Base-by-base conservation (phyloP, 305 asterid species). In the Fraxinus platypoda region DNA sequence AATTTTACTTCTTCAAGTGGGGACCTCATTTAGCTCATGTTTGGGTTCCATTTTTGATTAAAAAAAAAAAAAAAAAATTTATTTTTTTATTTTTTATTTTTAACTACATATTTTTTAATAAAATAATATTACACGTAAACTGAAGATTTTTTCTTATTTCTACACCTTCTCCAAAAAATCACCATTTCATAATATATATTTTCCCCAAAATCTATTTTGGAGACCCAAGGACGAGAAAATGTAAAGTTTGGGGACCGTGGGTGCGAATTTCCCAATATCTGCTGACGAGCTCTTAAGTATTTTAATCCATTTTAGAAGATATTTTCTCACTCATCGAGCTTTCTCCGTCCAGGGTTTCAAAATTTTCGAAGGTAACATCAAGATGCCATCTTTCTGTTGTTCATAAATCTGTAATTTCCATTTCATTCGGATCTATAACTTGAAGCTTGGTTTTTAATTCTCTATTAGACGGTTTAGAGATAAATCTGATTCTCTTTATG, bases 341-440 rank as follows among this genome's bases (percentile, higher is more conserved):
- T 17, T 76, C 72, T 23, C 49, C n/a, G 3, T 21, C 82, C 79
- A 83, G 89, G 89, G 85, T 81, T 86, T 83, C 84, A 43, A 78
- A 81, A 72, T 66, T 81, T 81, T 79, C 82, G 11, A 57, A 83
- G 83, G 89, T 78, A 26, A 66, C 19, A 12, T 66, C 37, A 70
- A 70, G 75, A 15, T 30, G 2, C 17, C 41, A 30, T 70, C 38
- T 70, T 30, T 15, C 23, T 28, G 43, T 70, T n/a, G 82, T 25
- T 25, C 41, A 68, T 13, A 28, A 30, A 31, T 21, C 78, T 23
- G 17, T 37, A 0, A 33, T 77, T 66, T 81, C 59, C 62, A 11
- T 34, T 41, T 30, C 35, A 41, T 26, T 59, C 5, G 28, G 35
- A 59, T 52, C 80, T 49, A 28, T 52, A 49, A 9, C 8, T 3